Evolutionary conservation across 495 filamentous ascomycete species (phyloP).

Genomic region (Penicillium chermesinum): DNA sequence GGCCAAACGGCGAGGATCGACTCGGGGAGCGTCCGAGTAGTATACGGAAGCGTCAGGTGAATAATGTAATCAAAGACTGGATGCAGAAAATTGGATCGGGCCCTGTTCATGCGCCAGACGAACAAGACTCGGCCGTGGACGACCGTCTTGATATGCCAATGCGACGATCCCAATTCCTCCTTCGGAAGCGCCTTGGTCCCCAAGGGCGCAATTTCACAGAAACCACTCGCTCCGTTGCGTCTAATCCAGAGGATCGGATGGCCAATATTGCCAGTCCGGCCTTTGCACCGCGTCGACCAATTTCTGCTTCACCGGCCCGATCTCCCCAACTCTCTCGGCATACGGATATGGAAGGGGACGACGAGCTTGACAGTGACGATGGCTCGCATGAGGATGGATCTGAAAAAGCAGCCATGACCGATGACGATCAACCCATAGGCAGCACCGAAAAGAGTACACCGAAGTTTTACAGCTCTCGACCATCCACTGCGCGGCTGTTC

Average conservation of each 20-base stretch:
- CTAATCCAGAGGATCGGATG: slow-evolving; percentile 53
- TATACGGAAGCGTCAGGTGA: slow-evolving; percentile 58
- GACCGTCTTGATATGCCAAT: slow-evolving; percentile 50
- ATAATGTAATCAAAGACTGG: slow-evolving; percentile 76
- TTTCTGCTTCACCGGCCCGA: slow-evolving; percentile 18
- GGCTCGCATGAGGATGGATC: slow-evolving; percentile 35
- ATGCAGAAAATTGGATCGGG: slow-evolving; percentile 72
- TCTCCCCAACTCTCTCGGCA: slow-evolving; percentile 45
- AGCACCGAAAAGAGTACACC: slow-evolving; percentile 28
- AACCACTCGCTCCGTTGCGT: slow-evolving; percentile 47
- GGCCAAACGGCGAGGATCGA: slow-evolving; percentile 46
- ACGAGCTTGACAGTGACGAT: slow-evolving; percentile 79
- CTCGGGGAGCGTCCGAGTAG: slow-evolving; percentile 43
- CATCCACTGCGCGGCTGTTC: slow-evolving; percentile 36
- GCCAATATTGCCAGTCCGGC: slow-evolving; percentile 27
- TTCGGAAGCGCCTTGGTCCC: slow-evolving; percentile 27
- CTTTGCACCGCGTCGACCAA: slow-evolving; percentile 24
- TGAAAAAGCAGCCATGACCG: slow-evolving; percentile 32
- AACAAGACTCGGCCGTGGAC: slow-evolving; percentile 55
- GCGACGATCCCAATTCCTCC: slow-evolving; percentile 24
- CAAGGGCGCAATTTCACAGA: slow-evolving; percentile 47
- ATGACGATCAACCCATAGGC: slow-evolving; percentile 6
- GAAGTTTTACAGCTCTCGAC: slow-evolving; percentile 44
- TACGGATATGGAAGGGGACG: slow-evolving; percentile 80
- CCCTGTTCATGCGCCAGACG: slow-evolving; percentile 56